Evolutionary conservation across 208 protist genomes (phyloP).

Genomic region (Naegleria lovaniensis): DNA sequence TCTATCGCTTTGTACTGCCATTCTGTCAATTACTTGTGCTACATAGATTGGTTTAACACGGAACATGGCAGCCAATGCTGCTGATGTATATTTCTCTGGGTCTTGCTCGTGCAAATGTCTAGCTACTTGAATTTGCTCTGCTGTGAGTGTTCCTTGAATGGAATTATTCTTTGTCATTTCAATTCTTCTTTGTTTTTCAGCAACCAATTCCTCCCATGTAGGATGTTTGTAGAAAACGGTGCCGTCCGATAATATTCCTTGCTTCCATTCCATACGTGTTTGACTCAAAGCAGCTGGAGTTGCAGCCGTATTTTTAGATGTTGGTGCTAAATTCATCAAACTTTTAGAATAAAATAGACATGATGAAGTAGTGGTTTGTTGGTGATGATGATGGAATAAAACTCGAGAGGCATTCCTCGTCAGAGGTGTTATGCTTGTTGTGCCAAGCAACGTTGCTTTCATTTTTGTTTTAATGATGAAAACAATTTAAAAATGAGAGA

Average conservation of each 20-base stretch:
- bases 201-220: not conserved
- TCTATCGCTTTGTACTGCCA: not conserved
- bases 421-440: not conserved
- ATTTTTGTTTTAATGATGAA: not conserved
- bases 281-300: too few species aligned
- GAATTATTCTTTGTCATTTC: not conserved
- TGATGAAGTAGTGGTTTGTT: not conserved
- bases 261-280: not conserved
- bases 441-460: not conserved
- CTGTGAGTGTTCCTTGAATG: not conserved
- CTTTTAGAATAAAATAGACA: not conserved
- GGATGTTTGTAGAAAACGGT: slow-evolving; percentile 21
- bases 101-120: not conserved
- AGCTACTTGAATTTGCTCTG: not conserved
- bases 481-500: not conserved
- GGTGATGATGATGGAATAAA: not conserved
- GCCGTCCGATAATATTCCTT: not conserved
- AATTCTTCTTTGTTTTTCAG: slow-evolving; percentile 8
- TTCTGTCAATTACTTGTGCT: not conserved
- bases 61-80: not conserved
- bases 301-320: too few species aligned
- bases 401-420: not conserved
- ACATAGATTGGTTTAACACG: slow-evolving; percentile 7
- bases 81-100: not conserved
- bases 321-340: not conserved